Base-by-base conservation (phyloP, 257 asterid species). In the Lycium ferocissimum region DNA sequence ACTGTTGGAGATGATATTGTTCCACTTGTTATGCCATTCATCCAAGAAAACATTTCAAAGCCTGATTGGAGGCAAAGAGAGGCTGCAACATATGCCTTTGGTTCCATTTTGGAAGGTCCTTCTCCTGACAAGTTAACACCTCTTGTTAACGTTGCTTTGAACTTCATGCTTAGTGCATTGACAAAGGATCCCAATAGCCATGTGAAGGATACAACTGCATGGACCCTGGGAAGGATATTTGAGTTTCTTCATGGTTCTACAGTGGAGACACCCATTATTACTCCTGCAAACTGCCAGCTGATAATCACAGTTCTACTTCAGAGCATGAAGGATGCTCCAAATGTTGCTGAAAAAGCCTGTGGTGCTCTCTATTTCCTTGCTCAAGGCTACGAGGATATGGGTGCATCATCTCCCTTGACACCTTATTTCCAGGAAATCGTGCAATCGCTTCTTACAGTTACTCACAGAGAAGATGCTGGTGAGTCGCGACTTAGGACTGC, bases 101-200 rank as follows among this genome's bases (percentile, higher is more conserved):
- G 97, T 85, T 94, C 97, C 83, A 94, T 94, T 84, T 86, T 95
- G 85, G 97, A 94, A 89, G 97, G 97, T 49, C 97, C 97, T 35
- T 92, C 96, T 13, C 93, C 93, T 33, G 97, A 91, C 81, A 92
- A 94, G 87, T 88, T 94, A 86, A 89, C 89, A 54, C 94, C 94
- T 15, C 89, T 91, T 59, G 97, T 93, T 71, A 92, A 91, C 82
- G 93, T 90, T 86, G 97, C 94, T 59, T 87, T 93, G 57, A 86
- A 65, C 88, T 93, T 92, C 88, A 92, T 93, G 96, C 95, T 93
- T 69, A 61, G 92, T 51, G 95, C 97, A 6, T 85, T 93, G 86
- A 92, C 93, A 6, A 90, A 90, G 57, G 96, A 93, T 80, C 94
- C 94, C 7, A 93, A 90, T 81, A 93, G 94, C 85, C 97, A 93